These are phyloP conservation scores for Benincasa hispida DNA, from an alignment of 306 rosid genomes.

Conservation along the genomic window DNA sequence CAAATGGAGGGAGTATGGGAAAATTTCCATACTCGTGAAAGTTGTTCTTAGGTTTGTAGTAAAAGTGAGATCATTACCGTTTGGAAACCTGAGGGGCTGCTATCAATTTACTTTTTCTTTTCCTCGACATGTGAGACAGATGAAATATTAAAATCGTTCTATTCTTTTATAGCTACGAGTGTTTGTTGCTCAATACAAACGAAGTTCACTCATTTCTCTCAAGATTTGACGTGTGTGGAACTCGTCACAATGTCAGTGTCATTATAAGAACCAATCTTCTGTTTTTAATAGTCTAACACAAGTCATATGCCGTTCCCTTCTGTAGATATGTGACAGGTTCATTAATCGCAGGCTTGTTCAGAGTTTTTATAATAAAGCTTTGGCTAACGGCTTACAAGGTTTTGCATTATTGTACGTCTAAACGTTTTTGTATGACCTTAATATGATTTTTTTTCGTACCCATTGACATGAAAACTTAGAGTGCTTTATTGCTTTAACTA, in stretches of 20 bases:
- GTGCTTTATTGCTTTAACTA: not conserved
- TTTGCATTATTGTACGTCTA: constrained; percentile 75
- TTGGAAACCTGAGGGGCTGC: not conserved
- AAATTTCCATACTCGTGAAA: not conserved
- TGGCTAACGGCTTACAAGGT: constrained; percentile 73
- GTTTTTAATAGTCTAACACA: constrained; percentile 7
- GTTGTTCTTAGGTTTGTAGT: not conserved
- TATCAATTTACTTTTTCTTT: not conserved
- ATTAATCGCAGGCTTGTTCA: constrained; percentile 74
- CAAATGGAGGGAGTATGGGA: too few relatives aligned
- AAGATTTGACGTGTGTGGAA: not conserved
- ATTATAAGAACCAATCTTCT: not conserved
- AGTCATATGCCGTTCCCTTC: constrained; percentile 11
- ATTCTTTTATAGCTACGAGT: not conserved
- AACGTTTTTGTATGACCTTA: not conserved
- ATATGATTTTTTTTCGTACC: constrained; percentile 13
- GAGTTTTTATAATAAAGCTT: constrained; percentile 77
- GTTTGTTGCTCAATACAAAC: not conserved
- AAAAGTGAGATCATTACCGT: not conserved
- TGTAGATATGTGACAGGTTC: constrained; percentile 89
- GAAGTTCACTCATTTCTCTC: not conserved
- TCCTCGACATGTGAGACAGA: not conserved
- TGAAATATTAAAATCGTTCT: not conserved
- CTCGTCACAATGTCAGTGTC: not conserved
- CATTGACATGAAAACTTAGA: not conserved